Conservation (phyloP, 805 yeast species). For the Ogataea dorogensis region DNA sequence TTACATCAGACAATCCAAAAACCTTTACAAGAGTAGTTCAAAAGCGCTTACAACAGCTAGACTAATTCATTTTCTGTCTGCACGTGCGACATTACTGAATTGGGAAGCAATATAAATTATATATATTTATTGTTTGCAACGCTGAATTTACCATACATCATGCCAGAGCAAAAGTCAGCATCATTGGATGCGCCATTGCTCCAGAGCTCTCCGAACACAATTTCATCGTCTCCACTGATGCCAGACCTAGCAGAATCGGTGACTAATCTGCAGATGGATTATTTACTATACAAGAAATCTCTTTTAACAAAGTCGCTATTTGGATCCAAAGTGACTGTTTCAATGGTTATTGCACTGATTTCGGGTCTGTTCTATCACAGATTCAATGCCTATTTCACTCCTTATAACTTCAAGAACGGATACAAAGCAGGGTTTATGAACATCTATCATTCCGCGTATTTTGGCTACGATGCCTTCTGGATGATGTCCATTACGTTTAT, state of each 20-base stretch:
- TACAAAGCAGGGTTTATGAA: slow-evolving; percentile 10
- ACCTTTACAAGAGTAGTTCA: neutral
- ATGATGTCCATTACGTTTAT: slow-evolving; percentile 40
- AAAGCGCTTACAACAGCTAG: neutral
- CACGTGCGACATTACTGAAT: slow-evolving; percentile 21
- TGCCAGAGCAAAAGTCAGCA: slow-evolving; percentile 45
- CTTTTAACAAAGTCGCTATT: slow-evolving; percentile 44
- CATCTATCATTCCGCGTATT: slow-evolving; percentile 22
- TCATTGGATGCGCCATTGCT: slow-evolving; percentile 56
- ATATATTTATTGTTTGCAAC: neutral
- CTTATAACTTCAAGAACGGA: slow-evolving; percentile 23
- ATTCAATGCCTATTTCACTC: slow-evolving; percentile 23
- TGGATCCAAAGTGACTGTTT: slow-evolving; percentile 43
- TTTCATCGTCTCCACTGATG: slow-evolving; percentile 45
- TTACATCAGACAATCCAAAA: neutral
- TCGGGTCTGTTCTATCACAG: slow-evolving; percentile 20
- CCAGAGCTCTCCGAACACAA: slow-evolving; percentile 48
- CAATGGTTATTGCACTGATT: slow-evolving; percentile 25
- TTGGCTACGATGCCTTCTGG: slow-evolving; percentile 31
- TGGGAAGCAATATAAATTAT: slow-evolving; percentile 6
- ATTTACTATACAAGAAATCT: slow-evolving; percentile 47
- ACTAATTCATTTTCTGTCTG: slow-evolving; percentile 2
- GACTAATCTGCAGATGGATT: slow-evolving; percentile 63
- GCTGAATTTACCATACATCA: no score
- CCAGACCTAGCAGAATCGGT: slow-evolving; percentile 64